These are phyloP conservation scores for Nemania abortiva DNA, from an alignment of 2,329 filamentous ascomycete genomes.

Conservation along the genomic window DNA sequence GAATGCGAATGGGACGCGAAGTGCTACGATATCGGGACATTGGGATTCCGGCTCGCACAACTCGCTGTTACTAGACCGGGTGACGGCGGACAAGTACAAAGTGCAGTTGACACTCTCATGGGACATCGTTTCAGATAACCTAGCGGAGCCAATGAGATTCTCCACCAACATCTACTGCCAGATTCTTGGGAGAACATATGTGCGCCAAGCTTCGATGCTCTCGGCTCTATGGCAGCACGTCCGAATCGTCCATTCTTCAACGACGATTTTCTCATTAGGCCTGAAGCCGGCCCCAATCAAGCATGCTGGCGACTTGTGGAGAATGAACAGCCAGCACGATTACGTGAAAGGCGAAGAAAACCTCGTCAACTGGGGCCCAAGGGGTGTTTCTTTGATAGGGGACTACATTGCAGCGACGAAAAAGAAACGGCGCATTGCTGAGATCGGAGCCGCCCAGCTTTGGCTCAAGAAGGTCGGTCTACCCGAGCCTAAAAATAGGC, in stretches of 20 bases:
- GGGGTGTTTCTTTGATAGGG: slow-evolving; percentile 89
- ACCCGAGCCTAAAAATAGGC: slow-evolving; percentile 56
- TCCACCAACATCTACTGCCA: slow-evolving; percentile 84
- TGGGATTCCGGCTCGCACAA: slow-evolving; percentile 97
- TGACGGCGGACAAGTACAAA: slow-evolving; percentile 91
- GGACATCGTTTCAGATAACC: slow-evolving; percentile 85
- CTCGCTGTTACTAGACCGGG: slow-evolving; percentile 91
- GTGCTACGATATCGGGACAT: slow-evolving; percentile 87
- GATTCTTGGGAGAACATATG: slow-evolving; percentile 84
- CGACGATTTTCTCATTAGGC: slow-evolving; percentile 85
- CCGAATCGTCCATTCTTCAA: slow-evolving; percentile 87
- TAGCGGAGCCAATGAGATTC: slow-evolving; percentile 91
- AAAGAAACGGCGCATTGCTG: slow-evolving; percentile 78
- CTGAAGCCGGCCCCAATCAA: slow-evolving; percentile 92
- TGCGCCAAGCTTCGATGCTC: slow-evolving; percentile 88
- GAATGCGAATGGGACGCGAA: slow-evolving; percentile 90
- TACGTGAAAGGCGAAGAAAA: slow-evolving; percentile 97
- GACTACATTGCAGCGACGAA: slow-evolving; percentile 85
- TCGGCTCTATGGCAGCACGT: slow-evolving; percentile 87
- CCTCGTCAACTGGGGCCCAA: slow-evolving; percentile 84
- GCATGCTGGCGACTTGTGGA: slow-evolving; percentile 91
- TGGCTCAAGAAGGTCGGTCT: slow-evolving; percentile 71
- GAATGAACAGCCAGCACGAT: slow-evolving; percentile 93
- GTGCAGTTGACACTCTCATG: slow-evolving; percentile 89
- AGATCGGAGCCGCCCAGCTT: slow-evolving; percentile 81